Conservation (phyloP, 2,329 filamentous ascomycete species). For the Fonsecaea pedrosoi region DNA sequence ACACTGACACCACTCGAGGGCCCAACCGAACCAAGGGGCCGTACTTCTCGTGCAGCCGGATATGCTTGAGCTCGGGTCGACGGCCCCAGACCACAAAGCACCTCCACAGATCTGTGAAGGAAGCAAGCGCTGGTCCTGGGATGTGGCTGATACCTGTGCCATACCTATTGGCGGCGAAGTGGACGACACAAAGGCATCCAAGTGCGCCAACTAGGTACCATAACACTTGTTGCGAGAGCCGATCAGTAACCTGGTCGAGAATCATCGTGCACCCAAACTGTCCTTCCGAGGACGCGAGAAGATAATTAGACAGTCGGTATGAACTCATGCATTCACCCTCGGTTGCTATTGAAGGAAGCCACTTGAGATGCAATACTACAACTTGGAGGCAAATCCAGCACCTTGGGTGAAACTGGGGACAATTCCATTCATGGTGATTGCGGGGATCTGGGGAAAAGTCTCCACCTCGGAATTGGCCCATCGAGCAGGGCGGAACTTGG, state of each 20-base stretch:
- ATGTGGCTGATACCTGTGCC: constrained; percentile 33
- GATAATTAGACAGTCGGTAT: neutral
- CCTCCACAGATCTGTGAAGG: constrained; percentile 41
- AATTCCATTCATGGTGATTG: neutral
- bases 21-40: constrained; percentile 43
- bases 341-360: neutral
- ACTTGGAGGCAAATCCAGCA: neutral
- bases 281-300: neutral
- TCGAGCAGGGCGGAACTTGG: neutral
- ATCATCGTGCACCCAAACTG: constrained; percentile 2
- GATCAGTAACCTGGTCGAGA: constrained; percentile 7
- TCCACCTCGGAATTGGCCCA: constrained; percentile 16
- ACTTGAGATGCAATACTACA: neutral
- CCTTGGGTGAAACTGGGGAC: neutral
- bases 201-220: constrained; percentile 4
- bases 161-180: constrained; percentile 25
- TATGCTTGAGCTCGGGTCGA: constrained; percentile 39
- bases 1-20: constrained; percentile 43
- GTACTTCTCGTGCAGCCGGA: constrained; percentile 41
- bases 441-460: neutral
- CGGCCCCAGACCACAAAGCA: constrained; percentile 40
- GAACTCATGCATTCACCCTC: neutral
- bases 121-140: constrained; percentile 42
- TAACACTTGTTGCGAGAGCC: constrained; percentile 9
- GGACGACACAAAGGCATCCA: constrained; percentile 1